Conservation (phyloP, 768 basidiomycete species). For the Gymnopilus junonius region DNA sequence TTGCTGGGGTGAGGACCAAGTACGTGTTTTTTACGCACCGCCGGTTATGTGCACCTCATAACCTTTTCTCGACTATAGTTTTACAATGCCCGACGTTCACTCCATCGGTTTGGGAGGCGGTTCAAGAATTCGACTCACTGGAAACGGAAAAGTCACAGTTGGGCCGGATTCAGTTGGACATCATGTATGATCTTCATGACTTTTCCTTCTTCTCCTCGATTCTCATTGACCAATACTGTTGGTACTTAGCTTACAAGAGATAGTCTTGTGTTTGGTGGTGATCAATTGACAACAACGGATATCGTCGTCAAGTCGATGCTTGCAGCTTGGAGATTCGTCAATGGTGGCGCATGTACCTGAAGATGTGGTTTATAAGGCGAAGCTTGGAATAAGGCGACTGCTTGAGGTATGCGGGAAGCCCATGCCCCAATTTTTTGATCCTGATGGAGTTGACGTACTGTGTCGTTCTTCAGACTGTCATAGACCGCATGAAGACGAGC, state of each 20-base stretch:
- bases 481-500: conserved; percentile 71
- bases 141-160: conserved; percentile 46
- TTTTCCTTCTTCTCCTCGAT: not conserved
- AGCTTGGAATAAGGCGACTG: conserved; percentile 21
- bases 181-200: conserved; percentile 21
- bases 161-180: conserved; percentile 74
- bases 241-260: conserved; percentile 40
- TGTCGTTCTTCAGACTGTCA: conserved; percentile 49
- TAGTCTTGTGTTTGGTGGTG: conserved; percentile 59
- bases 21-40: not conserved
- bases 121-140: conserved; percentile 47
- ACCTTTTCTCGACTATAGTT: conserved; percentile 25
- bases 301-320: conserved; percentile 39
- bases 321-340: conserved; percentile 22
- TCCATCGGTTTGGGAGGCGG: conserved; percentile 71
- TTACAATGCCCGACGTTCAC: conserved; percentile 60
- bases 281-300: conserved; percentile 64
- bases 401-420: conserved; percentile 26
- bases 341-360: conserved; percentile 18
- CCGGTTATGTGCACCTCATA: too few species aligned
- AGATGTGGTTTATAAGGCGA: conserved; percentile 18
- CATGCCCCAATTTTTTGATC: not conserved
- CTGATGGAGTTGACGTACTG: conserved; percentile 20
- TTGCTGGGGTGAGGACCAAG: conserved; percentile 65
- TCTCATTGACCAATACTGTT: not conserved